Evolutionary conservation across 2,329 filamentous ascomycete species (phyloP).

Genomic region (Colletotrichum sp.): DNA sequence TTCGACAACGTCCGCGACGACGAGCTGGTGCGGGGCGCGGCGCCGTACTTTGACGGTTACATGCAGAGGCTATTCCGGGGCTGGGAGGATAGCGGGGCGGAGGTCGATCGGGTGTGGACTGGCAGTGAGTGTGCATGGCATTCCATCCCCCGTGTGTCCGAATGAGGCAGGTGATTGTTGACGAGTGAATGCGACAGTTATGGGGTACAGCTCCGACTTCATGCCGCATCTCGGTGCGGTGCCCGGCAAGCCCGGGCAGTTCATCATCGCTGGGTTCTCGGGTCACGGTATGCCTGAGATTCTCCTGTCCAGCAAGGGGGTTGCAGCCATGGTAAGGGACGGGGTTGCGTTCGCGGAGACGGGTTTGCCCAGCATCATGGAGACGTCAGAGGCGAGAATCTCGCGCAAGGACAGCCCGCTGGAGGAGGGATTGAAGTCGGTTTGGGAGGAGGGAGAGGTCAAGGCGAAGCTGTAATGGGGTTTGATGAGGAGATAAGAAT

Average conservation of each 20-base stretch:
- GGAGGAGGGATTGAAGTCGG: background rate
- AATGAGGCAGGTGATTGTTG: background rate
- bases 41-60: slow-evolving; percentile 46
- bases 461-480: background rate
- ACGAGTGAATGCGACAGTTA: slow-evolving; percentile 31
- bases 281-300: slow-evolving; percentile 58
- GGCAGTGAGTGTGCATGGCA: slow-evolving; percentile 33
- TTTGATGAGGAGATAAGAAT: background rate
- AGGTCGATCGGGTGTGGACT: slow-evolving; percentile 44
- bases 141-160: background rate
- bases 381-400: slow-evolving; percentile 32
- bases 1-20: slow-evolving; percentile 48
- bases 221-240: slow-evolving; percentile 48
- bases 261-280: slow-evolving; percentile 52
- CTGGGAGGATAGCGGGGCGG: slow-evolving; percentile 47
- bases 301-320: slow-evolving; percentile 41
- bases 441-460: background rate
- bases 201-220: slow-evolving; percentile 46
- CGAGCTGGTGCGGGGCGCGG: slow-evolving; percentile 39
- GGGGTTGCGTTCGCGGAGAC: slow-evolving; percentile 35
- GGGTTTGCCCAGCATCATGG: slow-evolving; percentile 39
- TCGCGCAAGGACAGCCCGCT: background rate
- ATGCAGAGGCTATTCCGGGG: slow-evolving; percentile 51
- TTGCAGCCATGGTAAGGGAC: slow-evolving; percentile 43
- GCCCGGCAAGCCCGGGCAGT: slow-evolving; percentile 42